Conservation (phyloP, 2,329 filamentous ascomycete species). For the Acarospora socialis region DNA sequence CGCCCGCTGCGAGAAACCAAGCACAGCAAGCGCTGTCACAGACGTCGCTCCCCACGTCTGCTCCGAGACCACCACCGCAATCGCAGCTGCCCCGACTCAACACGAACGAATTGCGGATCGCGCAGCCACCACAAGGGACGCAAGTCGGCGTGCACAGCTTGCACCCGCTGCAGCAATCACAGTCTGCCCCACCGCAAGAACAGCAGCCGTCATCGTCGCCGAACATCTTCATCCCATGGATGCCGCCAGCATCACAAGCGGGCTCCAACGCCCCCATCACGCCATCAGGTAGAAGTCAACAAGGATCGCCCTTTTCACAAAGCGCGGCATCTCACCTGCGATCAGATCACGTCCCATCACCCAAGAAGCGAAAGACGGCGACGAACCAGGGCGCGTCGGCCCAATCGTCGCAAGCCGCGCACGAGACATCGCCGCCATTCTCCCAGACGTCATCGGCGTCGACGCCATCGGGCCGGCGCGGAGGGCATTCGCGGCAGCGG, state of each 20-base stretch:
- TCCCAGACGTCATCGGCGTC: slow-evolving; percentile 39
- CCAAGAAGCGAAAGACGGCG: slow-evolving; percentile 69
- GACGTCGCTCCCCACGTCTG: slow-evolving; percentile 16
- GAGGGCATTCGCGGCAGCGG: slow-evolving; percentile 48
- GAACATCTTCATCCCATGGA: slow-evolving; percentile 89
- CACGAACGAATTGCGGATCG: slow-evolving; percentile 28
- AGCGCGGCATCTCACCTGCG: slow-evolving; percentile 34
- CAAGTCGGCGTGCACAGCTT: slow-evolving; percentile 28
- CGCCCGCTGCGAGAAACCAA: slow-evolving; percentile 11
- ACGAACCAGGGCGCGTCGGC: slow-evolving; percentile 33
- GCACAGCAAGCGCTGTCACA: slow-evolving; percentile 16
- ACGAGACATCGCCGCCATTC: slow-evolving; percentile 41
- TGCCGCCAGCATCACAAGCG: slow-evolving; percentile 57
- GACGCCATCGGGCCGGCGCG: slow-evolving; percentile 39
- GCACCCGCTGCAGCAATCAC: slow-evolving; percentile 39
- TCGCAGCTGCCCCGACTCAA: slow-evolving; percentile 29
- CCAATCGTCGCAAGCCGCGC: slow-evolving; percentile 32
- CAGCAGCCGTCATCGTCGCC: slow-evolving; percentile 54
- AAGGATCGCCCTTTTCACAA: slow-evolving; percentile 31
- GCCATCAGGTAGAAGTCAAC: slow-evolving; percentile 57
- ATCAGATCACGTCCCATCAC: slow-evolving; percentile 55
- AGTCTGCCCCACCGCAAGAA: slow-evolving; percentile 42
- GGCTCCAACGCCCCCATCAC: slow-evolving; percentile 51
- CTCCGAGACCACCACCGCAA: slow-evolving; percentile 19
- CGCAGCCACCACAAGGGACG: slow-evolving; percentile 21